Evolutionary conservation across 768 basidiomycete genomes (phyloP).

Genomic region (Termitomyces heimii): DNA sequence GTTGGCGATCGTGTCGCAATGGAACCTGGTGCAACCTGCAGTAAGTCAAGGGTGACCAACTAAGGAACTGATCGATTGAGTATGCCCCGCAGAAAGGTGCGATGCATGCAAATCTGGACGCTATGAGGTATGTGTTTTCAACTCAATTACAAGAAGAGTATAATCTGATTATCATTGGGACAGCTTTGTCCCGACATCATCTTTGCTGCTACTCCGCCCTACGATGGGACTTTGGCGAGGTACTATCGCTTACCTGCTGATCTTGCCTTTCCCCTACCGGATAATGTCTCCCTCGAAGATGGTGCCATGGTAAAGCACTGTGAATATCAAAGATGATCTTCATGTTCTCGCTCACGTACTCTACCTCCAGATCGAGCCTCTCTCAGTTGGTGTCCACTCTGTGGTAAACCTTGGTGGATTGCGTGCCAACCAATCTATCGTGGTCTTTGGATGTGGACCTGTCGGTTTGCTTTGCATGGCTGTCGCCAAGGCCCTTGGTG

Average conservation of each 20-base stretch:
- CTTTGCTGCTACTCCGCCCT: slow-evolving; percentile 92
- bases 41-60: slow-evolving; percentile 24
- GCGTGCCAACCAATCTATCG: slow-evolving; percentile 68
- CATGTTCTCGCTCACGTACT: neutral
- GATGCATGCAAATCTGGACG: slow-evolving; percentile 78
- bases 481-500: slow-evolving; percentile 92
- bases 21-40: slow-evolving; percentile 86
- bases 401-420: slow-evolving; percentile 73
- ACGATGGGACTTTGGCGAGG: slow-evolving; percentile 83
- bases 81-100: slow-evolving; percentile 39
- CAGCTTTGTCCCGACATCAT: slow-evolving; percentile 82
- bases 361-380: slow-evolving; percentile 77
- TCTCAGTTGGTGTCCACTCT: slow-evolving; percentile 89
- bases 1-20: slow-evolving; percentile 86
- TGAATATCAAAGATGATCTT: neutral
- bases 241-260: slow-evolving; percentile 87
- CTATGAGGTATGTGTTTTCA: slow-evolving; percentile 56
- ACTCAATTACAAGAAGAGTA: neutral
- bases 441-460: slow-evolving; percentile 87
- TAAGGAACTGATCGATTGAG: slow-evolving; percentile 6
- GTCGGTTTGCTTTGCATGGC: slow-evolving; percentile 89
- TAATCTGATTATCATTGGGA: neutral
- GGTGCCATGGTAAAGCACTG: slow-evolving; percentile 73
- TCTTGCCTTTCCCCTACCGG: slow-evolving; percentile 77
- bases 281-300: slow-evolving; percentile 84